These are phyloP conservation scores for Russula ochroleuca DNA, from an alignment of 768 basidiomycete species.

Conservation along the genomic window DNA sequence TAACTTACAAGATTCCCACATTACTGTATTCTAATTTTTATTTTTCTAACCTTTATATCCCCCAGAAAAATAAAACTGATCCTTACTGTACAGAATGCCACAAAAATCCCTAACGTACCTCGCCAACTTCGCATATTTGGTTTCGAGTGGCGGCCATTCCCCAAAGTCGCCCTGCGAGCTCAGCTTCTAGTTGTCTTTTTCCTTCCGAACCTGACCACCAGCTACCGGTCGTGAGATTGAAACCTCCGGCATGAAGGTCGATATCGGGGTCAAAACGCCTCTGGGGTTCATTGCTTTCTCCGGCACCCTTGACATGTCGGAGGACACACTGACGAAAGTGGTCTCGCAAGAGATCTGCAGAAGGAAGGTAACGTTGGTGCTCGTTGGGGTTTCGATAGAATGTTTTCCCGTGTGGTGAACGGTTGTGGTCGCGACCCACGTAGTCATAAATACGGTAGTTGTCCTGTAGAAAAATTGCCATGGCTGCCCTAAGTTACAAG, in stretches of 20 bases:
- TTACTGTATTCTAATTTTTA: not conserved
- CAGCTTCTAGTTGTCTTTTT: conserved; percentile 4
- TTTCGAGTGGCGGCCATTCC: too few relatives aligned
- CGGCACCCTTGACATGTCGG: not conserved
- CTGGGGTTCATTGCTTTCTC: not conserved
- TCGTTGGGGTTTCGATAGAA: not conserved
- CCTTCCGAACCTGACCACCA: not conserved
- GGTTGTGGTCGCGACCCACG: not conserved
- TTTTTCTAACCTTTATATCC: too few relatives aligned
- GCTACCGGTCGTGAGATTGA: not conserved
- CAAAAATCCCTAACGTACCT: too few relatives aligned
- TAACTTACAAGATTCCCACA: not conserved
- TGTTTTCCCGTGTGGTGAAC: not conserved
- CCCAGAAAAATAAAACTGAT: too few relatives aligned
- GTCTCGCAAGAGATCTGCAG: not conserved
- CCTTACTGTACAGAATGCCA: too few relatives aligned
- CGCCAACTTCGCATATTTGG: too few relatives aligned
- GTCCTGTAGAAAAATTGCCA: not conserved
- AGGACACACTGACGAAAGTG: conserved; percentile 2
- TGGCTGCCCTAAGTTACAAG: too few relatives aligned
- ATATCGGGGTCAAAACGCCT: conserved; percentile 2
- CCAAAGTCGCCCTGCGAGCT: not conserved
- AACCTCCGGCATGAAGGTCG: not conserved
- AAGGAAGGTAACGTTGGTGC: not conserved
- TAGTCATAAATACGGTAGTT: conserved; percentile 6